phyloP scores from a whole-genome alignment of 106 monocot genomes.

The Posidonia australis region DNA sequence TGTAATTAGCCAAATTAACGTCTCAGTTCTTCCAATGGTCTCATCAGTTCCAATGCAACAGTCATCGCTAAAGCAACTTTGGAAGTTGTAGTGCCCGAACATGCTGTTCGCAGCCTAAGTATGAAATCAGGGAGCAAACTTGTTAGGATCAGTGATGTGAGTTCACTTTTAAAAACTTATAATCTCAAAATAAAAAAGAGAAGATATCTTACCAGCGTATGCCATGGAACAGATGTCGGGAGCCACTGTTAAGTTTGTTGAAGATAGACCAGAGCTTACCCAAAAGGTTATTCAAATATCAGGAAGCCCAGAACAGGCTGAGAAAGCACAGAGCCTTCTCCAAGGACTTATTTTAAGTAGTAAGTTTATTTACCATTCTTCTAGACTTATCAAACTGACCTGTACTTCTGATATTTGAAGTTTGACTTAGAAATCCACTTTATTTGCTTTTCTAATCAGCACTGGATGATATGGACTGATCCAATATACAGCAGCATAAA shows the following conservation, averaged over 20 bases:
- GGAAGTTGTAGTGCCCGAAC: constrained; percentile 71
- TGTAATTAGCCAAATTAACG: constrained; percentile 1
- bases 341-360: constrained; percentile 96
- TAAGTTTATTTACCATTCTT: constrained; percentile 25
- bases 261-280: constrained; percentile 46
- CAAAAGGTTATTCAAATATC: constrained; percentile 79
- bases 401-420: constrained; percentile 1
- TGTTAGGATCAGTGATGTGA: constrained; percentile 78
- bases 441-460: neutral
- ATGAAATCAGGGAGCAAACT: constrained; percentile 88
- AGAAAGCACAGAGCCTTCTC: constrained; percentile 85
- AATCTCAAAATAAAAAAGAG: neutral
- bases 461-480: constrained; percentile 5
- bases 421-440: neutral
- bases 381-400: neutral
- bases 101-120: constrained; percentile 63
- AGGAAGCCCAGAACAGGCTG: constrained; percentile 88
- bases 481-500: neutral
- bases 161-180: neutral
- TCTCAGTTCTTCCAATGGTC: neutral
- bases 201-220: neutral
- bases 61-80: constrained; percentile 58
- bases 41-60: constrained; percentile 43
- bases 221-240: constrained; percentile 73
- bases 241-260: constrained; percentile 57